Percentiles rank a stretch among this genome's conserved stretches.
Evolutionary conservation across 2,329 filamentous ascomycete species (phyloP).

Genomic region (Penicillium glabrum): DNA sequence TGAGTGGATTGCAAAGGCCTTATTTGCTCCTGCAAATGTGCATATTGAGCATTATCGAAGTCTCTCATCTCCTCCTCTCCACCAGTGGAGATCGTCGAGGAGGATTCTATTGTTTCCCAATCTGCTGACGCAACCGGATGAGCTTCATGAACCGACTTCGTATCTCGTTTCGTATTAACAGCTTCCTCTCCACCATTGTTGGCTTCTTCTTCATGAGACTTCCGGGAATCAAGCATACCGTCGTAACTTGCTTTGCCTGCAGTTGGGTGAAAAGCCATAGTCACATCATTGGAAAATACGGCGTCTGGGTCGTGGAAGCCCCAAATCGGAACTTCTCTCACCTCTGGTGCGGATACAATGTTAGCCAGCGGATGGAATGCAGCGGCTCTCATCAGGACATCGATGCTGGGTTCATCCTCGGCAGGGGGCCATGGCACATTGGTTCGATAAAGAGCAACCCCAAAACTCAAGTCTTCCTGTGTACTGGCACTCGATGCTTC

Average conservation of each 20-base stretch:
- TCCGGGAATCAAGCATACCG: neutral
- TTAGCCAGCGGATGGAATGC: slow-evolving; percentile 4
- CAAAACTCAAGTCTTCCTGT: slow-evolving; percentile 19
- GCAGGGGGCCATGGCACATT: neutral
- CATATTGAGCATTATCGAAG: neutral
- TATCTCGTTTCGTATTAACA: neutral
- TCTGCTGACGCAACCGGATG: neutral
- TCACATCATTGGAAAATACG: neutral
- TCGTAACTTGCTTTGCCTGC: neutral
- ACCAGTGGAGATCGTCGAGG: neutral
- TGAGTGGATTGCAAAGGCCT: neutral
- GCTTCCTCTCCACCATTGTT: no score
- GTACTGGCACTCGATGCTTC: slow-evolving; percentile 15
- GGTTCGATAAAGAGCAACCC: slow-evolving; percentile 16
- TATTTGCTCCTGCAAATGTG: neutral
- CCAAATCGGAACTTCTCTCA: neutral
- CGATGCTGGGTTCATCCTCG: neutral
- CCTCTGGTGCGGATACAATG: slow-evolving; percentile 3
- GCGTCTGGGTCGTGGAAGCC: neutral
- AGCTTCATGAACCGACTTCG: neutral
- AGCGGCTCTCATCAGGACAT: neutral
- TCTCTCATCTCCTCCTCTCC: neutral
- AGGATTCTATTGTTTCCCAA: neutral
- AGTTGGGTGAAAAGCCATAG: neutral
- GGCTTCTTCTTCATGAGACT: neutral